phyloP scores from a whole-genome alignment of 306 rosid species.

The Ziziphus jujuba region DNA sequence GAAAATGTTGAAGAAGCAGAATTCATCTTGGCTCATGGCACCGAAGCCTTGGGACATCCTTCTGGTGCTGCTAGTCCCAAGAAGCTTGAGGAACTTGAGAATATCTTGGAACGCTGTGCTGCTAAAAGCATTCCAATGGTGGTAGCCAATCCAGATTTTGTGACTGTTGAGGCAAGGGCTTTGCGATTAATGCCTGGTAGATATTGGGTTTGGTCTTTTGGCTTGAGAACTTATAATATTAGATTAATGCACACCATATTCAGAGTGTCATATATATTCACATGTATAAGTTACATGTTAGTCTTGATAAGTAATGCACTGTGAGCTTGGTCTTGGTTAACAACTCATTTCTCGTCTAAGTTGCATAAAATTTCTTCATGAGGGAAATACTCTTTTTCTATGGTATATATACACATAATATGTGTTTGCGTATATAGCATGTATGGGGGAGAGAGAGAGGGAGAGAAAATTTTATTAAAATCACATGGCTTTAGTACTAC shows the following conservation, averaged over 20 bases:
- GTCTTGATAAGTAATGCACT: too few relatives aligned
- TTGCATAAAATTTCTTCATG: too few relatives aligned
- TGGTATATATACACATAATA: too few relatives aligned
- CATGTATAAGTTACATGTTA: too few relatives aligned
- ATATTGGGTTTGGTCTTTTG: slow-evolving; percentile 17
- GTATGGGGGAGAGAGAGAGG: too few relatives aligned
- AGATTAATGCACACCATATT: not conserved
- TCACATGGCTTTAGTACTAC: too few relatives aligned
- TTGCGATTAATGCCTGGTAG: slow-evolving; percentile 96
- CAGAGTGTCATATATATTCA: not conserved
- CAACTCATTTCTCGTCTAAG: too few relatives aligned
- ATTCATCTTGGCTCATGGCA: slow-evolving; percentile 92
- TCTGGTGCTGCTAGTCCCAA: slow-evolving; percentile 57
- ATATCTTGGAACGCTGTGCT: slow-evolving; percentile 71
- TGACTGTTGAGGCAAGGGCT: slow-evolving; percentile 86
- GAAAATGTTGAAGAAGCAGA: slow-evolving; percentile 79
- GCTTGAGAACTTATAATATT: not conserved
- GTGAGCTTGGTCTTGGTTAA: too few relatives aligned
- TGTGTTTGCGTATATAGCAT: too few relatives aligned
- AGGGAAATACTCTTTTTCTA: too few relatives aligned
- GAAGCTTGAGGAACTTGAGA: slow-evolving; percentile 77
- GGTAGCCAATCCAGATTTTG: slow-evolving; percentile 96
- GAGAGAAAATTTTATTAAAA: too few relatives aligned
- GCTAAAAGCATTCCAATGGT: slow-evolving; percentile 90
- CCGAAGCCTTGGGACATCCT: slow-evolving; percentile 84